These are phyloP conservation scores for Penstemon newberryi DNA, from an alignment of 257 asterid species.

Conservation along the genomic window DNA sequence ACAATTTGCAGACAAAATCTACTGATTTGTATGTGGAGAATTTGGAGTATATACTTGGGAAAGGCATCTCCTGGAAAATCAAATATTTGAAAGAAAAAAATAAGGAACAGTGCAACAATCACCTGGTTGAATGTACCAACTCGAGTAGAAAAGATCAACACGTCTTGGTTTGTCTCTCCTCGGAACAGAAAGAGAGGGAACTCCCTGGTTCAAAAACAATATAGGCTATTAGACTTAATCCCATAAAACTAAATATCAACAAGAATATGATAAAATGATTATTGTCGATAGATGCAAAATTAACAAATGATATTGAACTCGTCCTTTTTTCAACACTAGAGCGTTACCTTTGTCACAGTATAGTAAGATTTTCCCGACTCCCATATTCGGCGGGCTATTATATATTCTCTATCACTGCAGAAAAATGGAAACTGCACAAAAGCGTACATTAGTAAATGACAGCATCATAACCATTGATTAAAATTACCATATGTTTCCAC, in stretches of 20 bases:
- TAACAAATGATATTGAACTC: not conserved
- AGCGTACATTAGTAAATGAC: conserved; percentile 10
- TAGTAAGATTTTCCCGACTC: conserved; percentile 83
- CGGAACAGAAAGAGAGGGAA: conserved; percentile 65
- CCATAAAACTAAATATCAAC: conserved; percentile 14
- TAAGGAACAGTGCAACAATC: conserved; percentile 20
- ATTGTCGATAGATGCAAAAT: not conserved
- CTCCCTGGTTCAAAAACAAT: conserved; percentile 53
- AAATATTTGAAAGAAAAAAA: not conserved
- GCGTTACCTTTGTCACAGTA: conserved; percentile 73
- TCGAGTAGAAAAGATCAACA: conserved; percentile 81
- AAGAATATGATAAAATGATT: not conserved
- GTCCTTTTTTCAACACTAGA: too few species aligned
- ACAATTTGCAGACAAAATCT: not conserved
- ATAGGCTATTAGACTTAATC: conserved; percentile 15
- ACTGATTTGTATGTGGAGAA: not conserved
- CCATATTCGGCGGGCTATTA: conserved; percentile 93
- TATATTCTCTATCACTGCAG: conserved; percentile 94
- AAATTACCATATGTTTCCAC: too few species aligned
- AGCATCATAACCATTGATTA: not conserved
- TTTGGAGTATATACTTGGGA: not conserved
- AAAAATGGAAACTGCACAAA: conserved; percentile 86
- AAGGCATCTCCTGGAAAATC: not conserved
- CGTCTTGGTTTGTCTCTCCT: conserved; percentile 80
- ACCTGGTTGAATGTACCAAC: conserved; percentile 95